These are phyloP conservation scores for Aquanectria penicillioides DNA, from an alignment of 2,329 filamentous ascomycete species.

Conservation along the genomic window DNA sequence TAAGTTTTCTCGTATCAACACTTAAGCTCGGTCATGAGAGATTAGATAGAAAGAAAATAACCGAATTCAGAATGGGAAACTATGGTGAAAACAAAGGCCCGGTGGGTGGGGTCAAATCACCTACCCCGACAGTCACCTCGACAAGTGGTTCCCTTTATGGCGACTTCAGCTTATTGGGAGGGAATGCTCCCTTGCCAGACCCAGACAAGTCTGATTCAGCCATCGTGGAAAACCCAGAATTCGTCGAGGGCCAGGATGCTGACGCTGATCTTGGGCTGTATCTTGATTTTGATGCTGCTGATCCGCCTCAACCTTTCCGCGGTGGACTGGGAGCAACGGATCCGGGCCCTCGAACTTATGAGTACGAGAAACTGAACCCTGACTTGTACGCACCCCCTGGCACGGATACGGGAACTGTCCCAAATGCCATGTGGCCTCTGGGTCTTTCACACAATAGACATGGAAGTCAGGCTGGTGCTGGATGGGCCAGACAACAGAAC, in stretches of 20 bases:
- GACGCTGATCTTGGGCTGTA: conserved; percentile 56
- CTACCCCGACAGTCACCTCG: conserved; percentile 50
- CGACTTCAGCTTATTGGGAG: conserved; percentile 51
- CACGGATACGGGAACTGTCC: conserved; percentile 1
- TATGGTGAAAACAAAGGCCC: conserved; percentile 53
- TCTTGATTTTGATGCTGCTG: conserved; percentile 1
- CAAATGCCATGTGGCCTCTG: conserved; percentile 11
- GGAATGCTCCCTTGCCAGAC: conserved; percentile 49
- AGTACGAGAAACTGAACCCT: conserved; percentile 12
- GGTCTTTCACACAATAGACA: conserved; percentile 9
- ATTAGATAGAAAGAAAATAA: not conserved
- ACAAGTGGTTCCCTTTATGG: conserved; percentile 54
- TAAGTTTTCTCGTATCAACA: not conserved
- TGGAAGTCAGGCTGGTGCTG: conserved; percentile 1
- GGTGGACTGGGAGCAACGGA: conserved; percentile 8
- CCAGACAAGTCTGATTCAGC: conserved; percentile 50
- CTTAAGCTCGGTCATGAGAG: not conserved
- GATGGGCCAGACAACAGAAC: conserved; percentile 13
- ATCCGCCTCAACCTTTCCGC: conserved; percentile 4
- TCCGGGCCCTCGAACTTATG: conserved; percentile 14
- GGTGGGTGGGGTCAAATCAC: conserved; percentile 52
- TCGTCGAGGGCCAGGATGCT: conserved; percentile 61
- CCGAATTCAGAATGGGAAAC: not conserved
- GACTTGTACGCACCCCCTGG: conserved; percentile 9
- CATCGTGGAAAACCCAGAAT: conserved; percentile 49